phyloP scores from a whole-genome alignment of 306 rosid genomes.

The Potentilla sterilis region DNA sequence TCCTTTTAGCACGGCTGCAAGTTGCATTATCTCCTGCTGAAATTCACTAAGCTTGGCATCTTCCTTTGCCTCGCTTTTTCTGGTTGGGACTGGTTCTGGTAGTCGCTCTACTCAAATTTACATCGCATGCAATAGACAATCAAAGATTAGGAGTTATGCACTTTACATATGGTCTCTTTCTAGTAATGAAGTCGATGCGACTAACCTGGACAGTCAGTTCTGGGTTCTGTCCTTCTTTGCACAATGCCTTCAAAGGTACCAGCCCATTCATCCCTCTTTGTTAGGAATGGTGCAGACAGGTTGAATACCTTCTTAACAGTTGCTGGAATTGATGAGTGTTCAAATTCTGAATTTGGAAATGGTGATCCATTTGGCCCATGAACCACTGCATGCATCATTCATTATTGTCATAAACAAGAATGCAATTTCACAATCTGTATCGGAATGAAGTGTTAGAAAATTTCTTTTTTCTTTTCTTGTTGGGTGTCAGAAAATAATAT shows the following conservation, averaged over 20 bases:
- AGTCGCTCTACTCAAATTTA: conserved; percentile 48
- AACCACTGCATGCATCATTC: conserved; percentile 50
- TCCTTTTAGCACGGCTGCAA: conserved; percentile 80
- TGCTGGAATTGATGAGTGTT: conserved; percentile 85
- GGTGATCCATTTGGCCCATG: conserved; percentile 88
- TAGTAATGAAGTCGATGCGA: neutral
- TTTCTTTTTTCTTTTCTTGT: no score
- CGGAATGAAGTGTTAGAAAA: no score
- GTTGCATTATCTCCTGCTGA: conserved; percentile 76
- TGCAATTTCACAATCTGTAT: neutral
- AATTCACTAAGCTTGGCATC: conserved; percentile 59
- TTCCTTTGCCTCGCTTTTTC: conserved; percentile 55
- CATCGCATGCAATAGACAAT: neutral
- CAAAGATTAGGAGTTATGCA: neutral
- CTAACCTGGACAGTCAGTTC: conserved; percentile 91
- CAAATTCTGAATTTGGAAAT: conserved; percentile 65
- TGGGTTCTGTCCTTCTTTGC: conserved; percentile 52
- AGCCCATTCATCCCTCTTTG: conserved; percentile 84
- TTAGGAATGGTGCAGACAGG: conserved; percentile 66
- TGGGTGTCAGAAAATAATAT: no score
- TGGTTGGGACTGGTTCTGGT: conserved; percentile 52
- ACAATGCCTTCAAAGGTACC: conserved; percentile 75
- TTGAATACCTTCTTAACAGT: conserved; percentile 80
- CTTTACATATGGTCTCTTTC: neutral
- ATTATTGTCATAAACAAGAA: neutral